Conservation (phyloP, 2,329 filamentous ascomycete species). For the Fusarium scirpi region DNA sequence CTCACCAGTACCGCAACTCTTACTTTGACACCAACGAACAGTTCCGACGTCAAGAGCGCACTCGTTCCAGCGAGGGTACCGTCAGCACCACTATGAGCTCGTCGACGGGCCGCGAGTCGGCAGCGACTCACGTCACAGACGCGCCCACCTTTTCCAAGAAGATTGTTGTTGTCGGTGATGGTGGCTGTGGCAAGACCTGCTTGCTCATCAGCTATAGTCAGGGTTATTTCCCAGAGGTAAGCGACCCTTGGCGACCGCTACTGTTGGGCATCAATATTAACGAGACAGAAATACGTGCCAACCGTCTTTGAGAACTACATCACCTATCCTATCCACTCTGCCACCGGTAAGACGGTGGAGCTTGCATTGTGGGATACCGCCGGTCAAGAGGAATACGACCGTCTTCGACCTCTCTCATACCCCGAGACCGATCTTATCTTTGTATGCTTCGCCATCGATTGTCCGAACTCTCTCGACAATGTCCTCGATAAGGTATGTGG, state of each 20-base stretch:
- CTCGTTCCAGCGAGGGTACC: conserved; percentile 86
- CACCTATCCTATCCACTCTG: conserved; percentile 90
- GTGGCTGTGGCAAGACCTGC: conserved; percentile 98
- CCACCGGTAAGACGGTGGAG: conserved; percentile 93
- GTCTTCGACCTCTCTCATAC: conserved; percentile 93
- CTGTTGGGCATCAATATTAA: conserved; percentile 16
- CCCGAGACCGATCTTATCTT: conserved; percentile 98
- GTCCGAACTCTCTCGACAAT: conserved; percentile 97
- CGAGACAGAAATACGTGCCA: conserved; percentile 92
- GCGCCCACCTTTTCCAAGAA: conserved; percentile 97
- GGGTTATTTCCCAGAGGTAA: conserved; percentile 97
- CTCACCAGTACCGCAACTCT: conserved; percentile 66
- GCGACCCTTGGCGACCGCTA: conserved; percentile 37
- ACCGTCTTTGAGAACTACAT: conserved; percentile 99
- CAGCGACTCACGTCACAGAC: conserved; percentile 87
- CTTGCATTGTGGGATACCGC: conserved; percentile 98
- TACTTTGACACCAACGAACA: conserved; percentile 60
- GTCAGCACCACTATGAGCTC: conserved; percentile 86
- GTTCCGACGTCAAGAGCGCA: conserved; percentile 63
- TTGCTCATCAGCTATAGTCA: conserved; percentile 98
- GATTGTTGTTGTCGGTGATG: conserved; percentile 98
- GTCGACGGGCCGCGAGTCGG: conserved; percentile 80
- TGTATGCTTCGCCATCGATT: conserved; percentile 99
- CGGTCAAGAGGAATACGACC: conserved; percentile 98
- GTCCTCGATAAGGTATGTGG: conserved; percentile 92